These are phyloP conservation scores for Chlorociboria aeruginascens DNA, from an alignment of 495 filamentous ascomycete species.

Conservation along the genomic window DNA sequence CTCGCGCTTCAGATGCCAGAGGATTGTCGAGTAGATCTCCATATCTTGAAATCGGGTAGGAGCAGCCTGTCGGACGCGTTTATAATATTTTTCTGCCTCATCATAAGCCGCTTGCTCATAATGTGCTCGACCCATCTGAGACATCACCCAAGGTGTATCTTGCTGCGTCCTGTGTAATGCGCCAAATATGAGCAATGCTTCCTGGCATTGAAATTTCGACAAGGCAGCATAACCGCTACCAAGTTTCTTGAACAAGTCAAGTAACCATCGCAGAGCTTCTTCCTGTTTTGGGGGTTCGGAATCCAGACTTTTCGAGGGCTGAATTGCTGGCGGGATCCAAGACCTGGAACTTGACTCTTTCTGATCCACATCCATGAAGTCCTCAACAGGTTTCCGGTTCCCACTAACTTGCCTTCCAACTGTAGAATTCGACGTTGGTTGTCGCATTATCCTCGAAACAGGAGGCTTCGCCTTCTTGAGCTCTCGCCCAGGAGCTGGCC, in stretches of 20 bases:
- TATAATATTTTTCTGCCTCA: conserved; percentile 78
- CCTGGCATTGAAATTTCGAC: conserved; percentile 62
- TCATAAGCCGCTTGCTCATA: conserved; percentile 78
- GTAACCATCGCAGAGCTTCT: conserved; percentile 62
- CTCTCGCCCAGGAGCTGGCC: conserved; percentile 52
- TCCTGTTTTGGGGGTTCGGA: conserved; percentile 45
- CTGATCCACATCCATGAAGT: conserved; percentile 54
- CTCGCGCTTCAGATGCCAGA: conserved; percentile 91
- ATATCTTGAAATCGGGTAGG: conserved; percentile 80
- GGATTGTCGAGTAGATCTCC: conserved; percentile 94
- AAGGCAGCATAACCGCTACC: conserved; percentile 67
- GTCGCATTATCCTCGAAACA: conserved; percentile 36
- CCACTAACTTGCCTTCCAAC: conserved; percentile 81
- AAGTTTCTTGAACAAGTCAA: conserved; percentile 74
- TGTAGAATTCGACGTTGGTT: conserved; percentile 43
- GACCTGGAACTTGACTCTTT: conserved; percentile 36
- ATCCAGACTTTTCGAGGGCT: conserved; percentile 23
- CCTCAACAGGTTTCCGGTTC: conserved; percentile 58
- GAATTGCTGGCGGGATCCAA: conserved; percentile 10
- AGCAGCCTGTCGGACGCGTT: conserved; percentile 58
- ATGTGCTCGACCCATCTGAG: conserved; percentile 77
- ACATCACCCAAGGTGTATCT: conserved; percentile 90
- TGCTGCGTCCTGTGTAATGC: conserved; percentile 61
- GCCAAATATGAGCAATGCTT: conserved; percentile 60
- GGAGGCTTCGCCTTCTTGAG: conserved; percentile 67